Evolutionary conservation across 2,329 filamentous ascomycete genomes (phyloP).

Genomic region (Celoporthe dispersa): DNA sequence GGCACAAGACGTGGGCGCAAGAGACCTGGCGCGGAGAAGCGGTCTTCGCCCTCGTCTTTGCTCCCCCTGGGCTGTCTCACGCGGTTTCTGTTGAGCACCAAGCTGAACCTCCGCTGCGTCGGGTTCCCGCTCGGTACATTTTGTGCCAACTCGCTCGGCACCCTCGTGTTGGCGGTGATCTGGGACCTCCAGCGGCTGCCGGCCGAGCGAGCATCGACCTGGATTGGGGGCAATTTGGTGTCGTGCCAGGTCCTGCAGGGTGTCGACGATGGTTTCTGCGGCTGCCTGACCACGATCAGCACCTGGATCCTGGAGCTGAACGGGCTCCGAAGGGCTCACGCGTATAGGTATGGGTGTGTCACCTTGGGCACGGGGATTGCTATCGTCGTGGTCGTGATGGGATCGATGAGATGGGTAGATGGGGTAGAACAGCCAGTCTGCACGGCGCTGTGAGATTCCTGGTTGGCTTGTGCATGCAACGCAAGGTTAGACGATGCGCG

Average conservation of each 20-base stretch:
- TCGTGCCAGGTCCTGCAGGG: constrained; percentile 67
- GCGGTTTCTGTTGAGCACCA: constrained; percentile 63
- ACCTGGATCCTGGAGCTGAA: constrained; percentile 68
- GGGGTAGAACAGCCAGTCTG: background rate
- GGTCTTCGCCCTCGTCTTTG: constrained; percentile 70
- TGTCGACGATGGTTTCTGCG: constrained; percentile 70
- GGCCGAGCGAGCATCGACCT: background rate
- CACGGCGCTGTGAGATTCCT: background rate
- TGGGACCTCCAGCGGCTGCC: constrained; percentile 28
- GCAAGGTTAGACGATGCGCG: too few species aligned
- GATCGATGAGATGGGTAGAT: constrained; percentile 70
- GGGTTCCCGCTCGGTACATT: constrained; percentile 72
- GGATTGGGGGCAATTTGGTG: constrained; percentile 36
- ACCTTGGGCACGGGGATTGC: constrained; percentile 65
- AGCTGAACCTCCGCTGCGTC: constrained; percentile 58
- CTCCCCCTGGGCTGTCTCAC: constrained; percentile 65
- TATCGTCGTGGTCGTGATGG: constrained; percentile 72
- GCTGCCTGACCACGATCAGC: constrained; percentile 68
- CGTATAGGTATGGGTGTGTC: constrained; percentile 69
- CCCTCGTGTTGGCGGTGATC: constrained; percentile 14
- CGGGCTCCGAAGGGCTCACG: constrained; percentile 49
- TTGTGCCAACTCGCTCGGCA: constrained; percentile 48
- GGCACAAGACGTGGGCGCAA: constrained; percentile 44
- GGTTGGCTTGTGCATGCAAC: background rate
- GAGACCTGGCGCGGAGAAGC: constrained; percentile 63